Evolutionary conservation across 2,329 filamentous ascomycete genomes (phyloP).

Genomic region (Trichoderma koningii): DNA sequence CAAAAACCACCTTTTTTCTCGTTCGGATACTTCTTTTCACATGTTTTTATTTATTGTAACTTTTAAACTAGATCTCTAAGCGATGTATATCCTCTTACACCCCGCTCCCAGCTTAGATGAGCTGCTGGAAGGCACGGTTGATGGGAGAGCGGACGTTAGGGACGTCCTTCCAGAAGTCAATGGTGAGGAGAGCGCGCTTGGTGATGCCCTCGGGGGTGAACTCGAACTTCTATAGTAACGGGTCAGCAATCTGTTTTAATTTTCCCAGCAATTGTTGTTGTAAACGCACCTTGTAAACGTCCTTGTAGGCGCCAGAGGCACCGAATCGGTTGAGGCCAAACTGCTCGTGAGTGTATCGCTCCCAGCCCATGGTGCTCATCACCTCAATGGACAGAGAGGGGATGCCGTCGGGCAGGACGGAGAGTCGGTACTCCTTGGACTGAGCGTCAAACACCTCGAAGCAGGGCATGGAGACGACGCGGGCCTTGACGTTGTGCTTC

Average conservation of each 20-base stretch:
- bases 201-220: slow-evolving; percentile 96
- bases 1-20: slow-evolving; percentile 31
- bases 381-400: slow-evolving; percentile 92
- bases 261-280: background rate
- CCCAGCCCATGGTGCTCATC: slow-evolving; percentile 97
- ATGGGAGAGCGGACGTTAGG: slow-evolving; percentile 89
- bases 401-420: slow-evolving; percentile 89
- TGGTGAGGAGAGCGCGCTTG: slow-evolving; percentile 88
- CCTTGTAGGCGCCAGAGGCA: slow-evolving; percentile 95
- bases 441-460: slow-evolving; percentile 96
- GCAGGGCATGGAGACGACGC: slow-evolving; percentile 94
- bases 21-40: slow-evolving; percentile 9
- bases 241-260: slow-evolving; percentile 41
- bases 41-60: background rate
- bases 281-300: slow-evolving; percentile 81
- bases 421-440: slow-evolving; percentile 90
- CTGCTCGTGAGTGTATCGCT: slow-evolving; percentile 99
- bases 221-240: slow-evolving; percentile 80
- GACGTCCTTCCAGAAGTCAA: slow-evolving; percentile 96
- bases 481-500: slow-evolving; percentile 82
- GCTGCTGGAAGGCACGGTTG: slow-evolving; percentile 97
- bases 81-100: background rate
- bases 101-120: slow-evolving; percentile 66
- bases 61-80: background rate
- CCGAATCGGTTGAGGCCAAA: slow-evolving; percentile 99